Conservation (phyloP, 345 rosid genomes). For the Citrus australasica region DNA sequence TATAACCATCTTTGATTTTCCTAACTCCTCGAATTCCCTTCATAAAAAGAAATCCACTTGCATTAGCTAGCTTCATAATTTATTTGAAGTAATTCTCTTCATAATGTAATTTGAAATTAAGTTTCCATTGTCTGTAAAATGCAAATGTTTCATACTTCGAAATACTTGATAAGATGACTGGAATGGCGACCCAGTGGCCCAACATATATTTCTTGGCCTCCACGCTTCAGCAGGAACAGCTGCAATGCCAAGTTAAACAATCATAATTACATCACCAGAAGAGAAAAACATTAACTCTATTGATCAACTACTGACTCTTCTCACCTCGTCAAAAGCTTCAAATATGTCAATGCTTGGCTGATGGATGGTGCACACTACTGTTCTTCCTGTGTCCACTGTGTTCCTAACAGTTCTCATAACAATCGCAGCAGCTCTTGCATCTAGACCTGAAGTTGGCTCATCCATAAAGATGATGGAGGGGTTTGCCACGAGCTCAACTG, state of each 20-base stretch:
- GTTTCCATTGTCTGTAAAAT: background rate
- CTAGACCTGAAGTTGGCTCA: constrained; percentile 91
- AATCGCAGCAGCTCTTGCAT: constrained; percentile 92
- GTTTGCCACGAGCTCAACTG: constrained; percentile 91
- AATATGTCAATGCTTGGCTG: constrained; percentile 90
- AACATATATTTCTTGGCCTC: constrained; percentile 45
- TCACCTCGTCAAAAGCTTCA: constrained; percentile 89
- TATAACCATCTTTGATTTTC: constrained; percentile 39
- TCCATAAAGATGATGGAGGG: constrained; percentile 94
- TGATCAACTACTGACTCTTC: no score
- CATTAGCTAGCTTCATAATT: background rate
- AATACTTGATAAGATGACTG: constrained; percentile 31
- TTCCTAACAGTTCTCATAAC: constrained; percentile 92
- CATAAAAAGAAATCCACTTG: background rate
- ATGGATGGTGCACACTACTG: constrained; percentile 89
- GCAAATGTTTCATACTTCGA: constrained; percentile 29
- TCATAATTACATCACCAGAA: background rate
- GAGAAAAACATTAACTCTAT: background rate
- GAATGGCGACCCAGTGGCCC: constrained; percentile 47
- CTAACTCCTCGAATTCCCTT: constrained; percentile 36
- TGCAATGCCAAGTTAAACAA: constrained; percentile 12
- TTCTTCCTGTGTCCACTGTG: constrained; percentile 88
- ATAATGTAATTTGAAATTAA: background rate
- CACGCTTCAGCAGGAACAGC: constrained; percentile 43
- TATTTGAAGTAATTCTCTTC: background rate